Conservation (phyloP, 140 eudicot species). For the Senecio squalidus region DNA sequence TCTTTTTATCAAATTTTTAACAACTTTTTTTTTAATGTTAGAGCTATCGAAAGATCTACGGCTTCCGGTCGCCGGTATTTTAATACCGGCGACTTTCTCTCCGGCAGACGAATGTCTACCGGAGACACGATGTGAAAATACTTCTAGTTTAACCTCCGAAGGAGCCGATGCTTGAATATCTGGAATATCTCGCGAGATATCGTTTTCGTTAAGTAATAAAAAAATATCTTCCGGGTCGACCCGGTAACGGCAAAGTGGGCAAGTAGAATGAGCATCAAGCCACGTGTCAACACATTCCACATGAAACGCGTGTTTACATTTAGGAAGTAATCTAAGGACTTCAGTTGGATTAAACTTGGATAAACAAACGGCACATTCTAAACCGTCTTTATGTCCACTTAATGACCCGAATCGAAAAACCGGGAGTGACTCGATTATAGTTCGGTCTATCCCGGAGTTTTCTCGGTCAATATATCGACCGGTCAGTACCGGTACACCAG, state of each 20-base stretch:
- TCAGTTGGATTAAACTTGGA: constrained; percentile 52
- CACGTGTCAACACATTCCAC: constrained; percentile 93
- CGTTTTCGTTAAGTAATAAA: constrained; percentile 24
- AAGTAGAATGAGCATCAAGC: constrained; percentile 90
- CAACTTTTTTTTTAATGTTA: constrained; percentile 2
- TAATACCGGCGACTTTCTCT: constrained; percentile 24
- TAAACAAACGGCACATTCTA: constrained; percentile 88
- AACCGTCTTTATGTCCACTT: constrained; percentile 66
- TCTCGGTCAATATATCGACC: constrained; percentile 19
- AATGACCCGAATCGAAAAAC: constrained; percentile 63
- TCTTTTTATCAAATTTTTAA: constrained; percentile 20
- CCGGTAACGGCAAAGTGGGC: constrained; percentile 88
- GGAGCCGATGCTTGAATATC: background rate
- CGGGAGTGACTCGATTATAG: constrained; percentile 63
- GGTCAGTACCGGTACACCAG: background rate
- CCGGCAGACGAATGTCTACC: constrained; percentile 72
- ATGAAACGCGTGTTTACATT: constrained; percentile 93
- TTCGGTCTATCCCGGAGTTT: constrained; percentile 65
- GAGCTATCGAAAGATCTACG: constrained; percentile 41
- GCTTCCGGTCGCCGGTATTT: background rate
- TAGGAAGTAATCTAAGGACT: constrained; percentile 66
- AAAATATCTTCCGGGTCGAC: constrained; percentile 84
- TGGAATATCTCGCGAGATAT: background rate
- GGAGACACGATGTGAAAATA: constrained; percentile 32
- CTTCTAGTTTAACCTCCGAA: too few relatives aligned